These are phyloP conservation scores for Tolypocladium sp. DNA, from an alignment of 2,329 filamentous ascomycete species.

Conservation along the genomic window DNA sequence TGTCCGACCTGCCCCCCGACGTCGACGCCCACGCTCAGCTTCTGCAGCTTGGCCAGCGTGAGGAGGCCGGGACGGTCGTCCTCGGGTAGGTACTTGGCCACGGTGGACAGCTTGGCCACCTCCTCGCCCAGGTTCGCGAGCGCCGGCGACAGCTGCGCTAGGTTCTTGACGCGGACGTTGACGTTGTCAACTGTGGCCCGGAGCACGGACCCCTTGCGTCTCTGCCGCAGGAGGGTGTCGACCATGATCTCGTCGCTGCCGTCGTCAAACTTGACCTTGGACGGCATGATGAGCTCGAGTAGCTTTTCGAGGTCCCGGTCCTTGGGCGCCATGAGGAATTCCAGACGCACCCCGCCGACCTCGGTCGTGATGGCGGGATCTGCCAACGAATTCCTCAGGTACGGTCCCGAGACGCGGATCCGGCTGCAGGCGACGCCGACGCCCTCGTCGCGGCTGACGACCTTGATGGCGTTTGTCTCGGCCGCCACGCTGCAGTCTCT, in stretches of 20 bases:
- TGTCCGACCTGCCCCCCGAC: constrained; percentile 61
- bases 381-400: constrained; percentile 39
- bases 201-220: constrained; percentile 77
- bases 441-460: constrained; percentile 65
- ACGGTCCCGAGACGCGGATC: constrained; percentile 66
- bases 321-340: constrained; percentile 64
- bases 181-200: constrained; percentile 58
- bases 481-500: constrained; percentile 65
- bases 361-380: constrained; percentile 55
- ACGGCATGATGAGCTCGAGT: constrained; percentile 80
- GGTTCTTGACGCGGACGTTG: constrained; percentile 50
- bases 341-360: constrained; percentile 57
- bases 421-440: constrained; percentile 67
- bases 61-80: constrained; percentile 88
- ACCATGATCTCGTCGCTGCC: constrained; percentile 90
- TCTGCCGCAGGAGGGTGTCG: constrained; percentile 78
- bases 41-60: constrained; percentile 59
- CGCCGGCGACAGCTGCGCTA: constrained; percentile 52
- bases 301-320: constrained; percentile 75
- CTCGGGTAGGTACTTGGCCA: constrained; percentile 90
- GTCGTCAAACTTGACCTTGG: constrained; percentile 78
- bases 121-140: constrained; percentile 70
- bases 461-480: constrained; percentile 72
- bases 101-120: constrained; percentile 70
- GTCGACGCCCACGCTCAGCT: constrained; percentile 51